Percentiles rank a stretch among this genome's conserved stretches.
Conservation (phyloP, 768 basidiomycete genomes). For the Rhizopogon vulgaris region DNA sequence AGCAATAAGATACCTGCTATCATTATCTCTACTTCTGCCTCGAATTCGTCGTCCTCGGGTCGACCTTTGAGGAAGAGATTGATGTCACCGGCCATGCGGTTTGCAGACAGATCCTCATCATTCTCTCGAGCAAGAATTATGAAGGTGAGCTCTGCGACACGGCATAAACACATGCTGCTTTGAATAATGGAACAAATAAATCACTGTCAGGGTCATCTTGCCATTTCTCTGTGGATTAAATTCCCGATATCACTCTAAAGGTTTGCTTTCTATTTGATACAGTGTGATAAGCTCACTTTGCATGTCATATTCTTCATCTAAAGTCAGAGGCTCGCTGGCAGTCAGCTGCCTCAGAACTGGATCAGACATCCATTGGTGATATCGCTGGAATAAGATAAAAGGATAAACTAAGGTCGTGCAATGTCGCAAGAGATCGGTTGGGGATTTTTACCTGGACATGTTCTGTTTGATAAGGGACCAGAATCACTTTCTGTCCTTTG, state of each 20-base stretch:
- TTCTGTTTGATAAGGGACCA: slow-evolving; percentile 73
- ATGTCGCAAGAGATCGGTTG: too few relatives aligned
- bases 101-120: slow-evolving; percentile 23
- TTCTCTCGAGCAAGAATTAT: slow-evolving; percentile 63
- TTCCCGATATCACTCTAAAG: not conserved
- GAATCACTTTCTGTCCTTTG: slow-evolving; percentile 57
- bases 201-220: slow-evolving; percentile 76
- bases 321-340: slow-evolving; percentile 75
- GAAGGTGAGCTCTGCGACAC: slow-evolving; percentile 69
- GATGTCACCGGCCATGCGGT: slow-evolving; percentile 86
- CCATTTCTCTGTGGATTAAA: slow-evolving; percentile 62
- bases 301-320: slow-evolving; percentile 86
- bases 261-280: not conserved
- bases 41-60: slow-evolving; percentile 38
- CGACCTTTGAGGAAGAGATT: slow-evolving; percentile 78
- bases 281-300: slow-evolving; percentile 48
- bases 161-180: too few relatives aligned
- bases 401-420: not conserved
- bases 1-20: slow-evolving; percentile 58
- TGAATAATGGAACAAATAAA: not conserved
- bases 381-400: slow-evolving; percentile 42
- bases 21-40: slow-evolving; percentile 90
- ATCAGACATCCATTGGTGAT: slow-evolving; percentile 85
- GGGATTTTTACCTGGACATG: slow-evolving; percentile 31
- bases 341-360: slow-evolving; percentile 68